Evolutionary conservation across 73 alveolate species (phyloP).

Genomic region (Tetrahymena thermophila): DNA sequence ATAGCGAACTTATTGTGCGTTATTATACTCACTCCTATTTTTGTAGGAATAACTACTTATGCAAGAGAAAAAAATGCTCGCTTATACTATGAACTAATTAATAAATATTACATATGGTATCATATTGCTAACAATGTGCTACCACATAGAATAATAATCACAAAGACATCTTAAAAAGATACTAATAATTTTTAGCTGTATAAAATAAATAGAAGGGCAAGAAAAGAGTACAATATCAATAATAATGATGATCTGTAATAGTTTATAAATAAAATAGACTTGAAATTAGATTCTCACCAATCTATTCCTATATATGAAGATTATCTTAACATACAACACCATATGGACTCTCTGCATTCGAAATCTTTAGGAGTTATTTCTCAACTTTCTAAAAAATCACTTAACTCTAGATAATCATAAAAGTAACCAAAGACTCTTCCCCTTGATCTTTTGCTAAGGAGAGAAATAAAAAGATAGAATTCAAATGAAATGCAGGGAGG

Average conservation of each 20-base stretch:
- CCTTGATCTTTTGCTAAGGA: not conserved
- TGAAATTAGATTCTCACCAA: not conserved
- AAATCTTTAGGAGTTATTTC: not conserved
- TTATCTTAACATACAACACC: not conserved
- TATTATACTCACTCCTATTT: not conserved
- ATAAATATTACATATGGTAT: not conserved
- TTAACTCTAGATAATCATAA: not conserved
- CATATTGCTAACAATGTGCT: not conserved
- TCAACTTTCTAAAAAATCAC: not conserved
- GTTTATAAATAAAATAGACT: not conserved
- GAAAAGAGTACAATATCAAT: not conserved
- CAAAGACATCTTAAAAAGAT: not conserved
- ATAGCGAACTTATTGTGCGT: not conserved
- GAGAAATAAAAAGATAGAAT: not conserved
- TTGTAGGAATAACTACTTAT: not conserved
- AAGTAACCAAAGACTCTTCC: not conserved
- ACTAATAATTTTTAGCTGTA: not conserved
- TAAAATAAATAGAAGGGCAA: not conserved
- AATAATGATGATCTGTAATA: not conserved
- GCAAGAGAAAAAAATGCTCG: not conserved
- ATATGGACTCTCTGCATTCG: not conserved
- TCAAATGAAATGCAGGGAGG: not conserved
- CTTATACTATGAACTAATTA: not conserved
- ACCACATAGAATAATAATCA: not conserved
- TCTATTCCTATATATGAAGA: not conserved